Conservation (phyloP, 148 eudicot genomes). For the Vaccinium macrocarpon region DNA sequence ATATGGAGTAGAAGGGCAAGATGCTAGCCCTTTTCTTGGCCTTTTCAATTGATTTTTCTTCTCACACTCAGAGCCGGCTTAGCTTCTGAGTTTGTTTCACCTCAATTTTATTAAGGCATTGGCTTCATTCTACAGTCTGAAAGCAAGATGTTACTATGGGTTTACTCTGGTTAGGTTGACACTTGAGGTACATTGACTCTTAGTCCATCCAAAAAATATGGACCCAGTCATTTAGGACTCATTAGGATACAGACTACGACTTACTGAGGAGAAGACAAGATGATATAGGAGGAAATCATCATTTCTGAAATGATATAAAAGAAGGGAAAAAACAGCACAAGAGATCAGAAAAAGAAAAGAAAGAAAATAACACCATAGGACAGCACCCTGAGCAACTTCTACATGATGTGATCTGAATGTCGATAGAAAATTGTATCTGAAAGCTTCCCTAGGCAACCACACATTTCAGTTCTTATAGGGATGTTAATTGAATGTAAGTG, state of each 20-base stretch:
- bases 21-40: too few relatives aligned
- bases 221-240: not conserved
- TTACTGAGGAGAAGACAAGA: not conserved
- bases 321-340: not conserved
- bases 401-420: not conserved
- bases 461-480: not conserved
- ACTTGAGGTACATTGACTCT: not conserved
- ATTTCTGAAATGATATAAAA: not conserved
- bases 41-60: too few relatives aligned
- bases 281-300: constrained; percentile 3
- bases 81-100: not conserved
- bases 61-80: too few relatives aligned
- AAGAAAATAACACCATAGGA: not conserved
- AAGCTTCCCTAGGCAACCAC: too few relatives aligned
- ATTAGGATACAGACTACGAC: not conserved
- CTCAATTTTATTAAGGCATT: not conserved
- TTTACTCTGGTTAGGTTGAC: too few relatives aligned
- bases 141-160: too few relatives aligned
- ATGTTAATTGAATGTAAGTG: too few relatives aligned
- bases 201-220: not conserved
- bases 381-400: constrained; percentile 6
- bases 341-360: not conserved
- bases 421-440: not conserved
- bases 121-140: not conserved
- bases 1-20: too few relatives aligned